Base-by-base conservation (phyloP, 768 basidiomycete genomes). In the Pluteus cervinus region DNA sequence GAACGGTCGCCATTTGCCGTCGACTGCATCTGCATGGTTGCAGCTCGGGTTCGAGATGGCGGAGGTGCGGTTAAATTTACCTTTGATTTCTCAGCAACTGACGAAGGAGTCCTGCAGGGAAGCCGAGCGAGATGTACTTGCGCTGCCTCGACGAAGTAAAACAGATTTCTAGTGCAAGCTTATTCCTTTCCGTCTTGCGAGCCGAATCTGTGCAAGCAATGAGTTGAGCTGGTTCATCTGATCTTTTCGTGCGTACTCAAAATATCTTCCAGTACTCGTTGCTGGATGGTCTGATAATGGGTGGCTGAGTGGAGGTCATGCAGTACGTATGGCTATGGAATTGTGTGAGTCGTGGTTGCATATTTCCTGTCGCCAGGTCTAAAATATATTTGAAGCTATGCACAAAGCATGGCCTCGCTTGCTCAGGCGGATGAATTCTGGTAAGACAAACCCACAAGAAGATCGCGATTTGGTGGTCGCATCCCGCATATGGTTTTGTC, bases 321-420 rank as follows among this genome's bases (percentile, higher is more conserved):
- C 93, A n/a, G 90, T 96, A 7, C 76, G 92, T 35, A 92, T 97
- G 88, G 92, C 89, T 26, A 80, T 96, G 71, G 93, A 97, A 54
- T 67, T 93, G 36, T 90, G 88, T 87, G 53, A 56, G 79, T 59
- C 37, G 29, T 30, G 10, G 38, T 28, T 20, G 12, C 21, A 17
- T 31, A 12, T 32, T 39, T 35, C 21, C 25, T 24, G 20, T 28
- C 18, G 25, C 26, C 32, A 31, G 37, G 25, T 28, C n/a, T n/a
- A n/a, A n/a, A n/a, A n/a, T n/a, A n/a, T n/a, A 28, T 25, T 26
- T 42, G 24, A 50, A 89, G 86, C 86, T 15, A 77, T 94, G 72
- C 88, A 96, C 58, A 83, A 86, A 55, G 87, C 92, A 20, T 97
- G 93, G 86, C 83, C 90, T 9, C 75, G 71, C 51, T 66, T 97